These are phyloP conservation scores for Coemansia sp. DNA, from an alignment of 192 early-diverging fungal species.

Conservation along the genomic window DNA sequence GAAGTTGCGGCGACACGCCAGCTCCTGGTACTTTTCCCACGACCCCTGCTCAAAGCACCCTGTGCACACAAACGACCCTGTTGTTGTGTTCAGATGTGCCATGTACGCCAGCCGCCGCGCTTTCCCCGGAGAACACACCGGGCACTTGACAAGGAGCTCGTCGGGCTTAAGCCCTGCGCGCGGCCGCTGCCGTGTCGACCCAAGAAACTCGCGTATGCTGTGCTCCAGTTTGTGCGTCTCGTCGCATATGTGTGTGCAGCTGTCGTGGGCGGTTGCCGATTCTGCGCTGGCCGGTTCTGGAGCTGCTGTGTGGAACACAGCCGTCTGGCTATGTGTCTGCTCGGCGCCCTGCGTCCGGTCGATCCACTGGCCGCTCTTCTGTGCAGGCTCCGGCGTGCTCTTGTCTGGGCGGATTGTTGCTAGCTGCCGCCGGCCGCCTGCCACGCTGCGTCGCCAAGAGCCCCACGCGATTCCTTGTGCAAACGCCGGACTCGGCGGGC, in stretches of 20 bases:
- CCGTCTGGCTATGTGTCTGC: not conserved
- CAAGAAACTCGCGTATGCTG: constrained; percentile 47
- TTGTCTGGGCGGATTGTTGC: constrained; percentile 2
- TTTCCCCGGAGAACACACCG: constrained; percentile 51
- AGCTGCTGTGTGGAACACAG: not conserved
- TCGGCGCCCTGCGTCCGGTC: constrained; percentile 2
- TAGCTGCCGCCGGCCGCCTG: not conserved
- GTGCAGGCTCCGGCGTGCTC: not conserved
- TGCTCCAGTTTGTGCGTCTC: constrained; percentile 12
- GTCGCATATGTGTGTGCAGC: not conserved
- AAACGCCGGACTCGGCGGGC: not conserved
- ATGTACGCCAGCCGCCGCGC: constrained; percentile 56
- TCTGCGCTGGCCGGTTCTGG: not conserved
- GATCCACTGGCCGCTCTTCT: constrained; percentile 9
- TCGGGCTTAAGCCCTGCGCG: constrained; percentile 50
- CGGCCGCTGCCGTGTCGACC: constrained; percentile 44
- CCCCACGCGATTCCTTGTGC: not conserved
- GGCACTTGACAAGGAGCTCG: constrained; percentile 56
- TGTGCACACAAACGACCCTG: constrained; percentile 60
- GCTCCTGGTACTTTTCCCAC: constrained; percentile 61
- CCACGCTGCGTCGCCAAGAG: no score
- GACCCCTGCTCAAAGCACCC: constrained; percentile 58
- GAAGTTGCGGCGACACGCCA: constrained; percentile 40
- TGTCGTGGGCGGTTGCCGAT: not conserved
- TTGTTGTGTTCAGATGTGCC: constrained; percentile 55